Evolutionary conservation across 768 basidiomycete species (phyloP), one percentile per base, ranked within the genome.

Genomic region (Hirschioporus abietinus): DNA sequence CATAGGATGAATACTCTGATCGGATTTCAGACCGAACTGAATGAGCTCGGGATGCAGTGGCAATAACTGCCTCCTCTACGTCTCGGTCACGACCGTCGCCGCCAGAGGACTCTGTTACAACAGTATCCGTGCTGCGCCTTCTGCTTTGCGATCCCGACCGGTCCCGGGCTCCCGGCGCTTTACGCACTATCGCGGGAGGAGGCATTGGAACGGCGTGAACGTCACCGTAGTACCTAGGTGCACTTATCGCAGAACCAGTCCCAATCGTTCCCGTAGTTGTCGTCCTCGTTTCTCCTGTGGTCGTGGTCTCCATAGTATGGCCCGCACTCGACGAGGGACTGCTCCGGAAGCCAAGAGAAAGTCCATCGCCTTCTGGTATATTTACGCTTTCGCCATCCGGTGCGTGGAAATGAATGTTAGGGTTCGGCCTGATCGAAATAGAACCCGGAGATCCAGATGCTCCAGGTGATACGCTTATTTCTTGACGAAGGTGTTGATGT

Each of bases 11-110:
- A 27, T 73, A 76, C 68, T 76, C 75, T 7, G 74, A 77, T 63
- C 81, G 83, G 26, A 76, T 77, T n/a, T 75, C 77, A 67, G 84
- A 85, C 27, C 81, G 77, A 30, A 86, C 78, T 66, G 87, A 88
- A 57, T 77, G 80, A n/a, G 82, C 84, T 66, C 86, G 83, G 63
- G 78, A 79, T 20, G 80, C 86, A 63, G 76, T 79, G 58, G 79
- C 79, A 1, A 86, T 78, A 30, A 82, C 77, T 12, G 81, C 82
- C 68, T 85, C 82, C 7, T 73, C 74, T 42, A 61, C 30, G 17
- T 61, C 60, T 52, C 42, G 42, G 42, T 52, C 42, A 52, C 42
- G 42, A 20, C 42, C 42, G 20, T 52, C 42, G 20, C 42, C 42
- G 15, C 60, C 60, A 24, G 60, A 61, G 10, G 60, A 61, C 17